These are phyloP conservation scores for Talaromyces sp. DNA, from an alignment of 2,329 filamentous ascomycete species.

Conservation along the genomic window DNA sequence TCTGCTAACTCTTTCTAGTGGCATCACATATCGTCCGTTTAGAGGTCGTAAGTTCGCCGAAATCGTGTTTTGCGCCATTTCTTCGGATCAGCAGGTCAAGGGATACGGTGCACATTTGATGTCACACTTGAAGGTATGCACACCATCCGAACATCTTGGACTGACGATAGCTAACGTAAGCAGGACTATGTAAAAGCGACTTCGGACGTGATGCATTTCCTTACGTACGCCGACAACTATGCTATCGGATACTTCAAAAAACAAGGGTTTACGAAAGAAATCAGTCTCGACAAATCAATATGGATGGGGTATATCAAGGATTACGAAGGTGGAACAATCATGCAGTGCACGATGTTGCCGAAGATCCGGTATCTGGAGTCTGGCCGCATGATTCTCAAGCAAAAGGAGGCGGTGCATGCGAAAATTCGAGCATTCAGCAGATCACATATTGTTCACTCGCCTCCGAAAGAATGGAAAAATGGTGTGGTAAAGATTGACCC, in stretches of 20 bases:
- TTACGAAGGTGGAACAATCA: conserved; percentile 97
- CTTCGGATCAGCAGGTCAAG: conserved; percentile 96
- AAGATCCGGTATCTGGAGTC: conserved; percentile 90
- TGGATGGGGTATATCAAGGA: conserved; percentile 99
- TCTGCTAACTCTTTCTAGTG: conserved; percentile 49
- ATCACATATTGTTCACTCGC: conserved; percentile 79
- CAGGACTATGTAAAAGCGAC: conserved; percentile 93
- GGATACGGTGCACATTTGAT: conserved; percentile 97
- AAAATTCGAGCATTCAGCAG: conserved; percentile 92
- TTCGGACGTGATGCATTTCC: conserved; percentile 94
- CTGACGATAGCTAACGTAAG: conserved; percentile 9
- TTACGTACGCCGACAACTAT: conserved; percentile 98
- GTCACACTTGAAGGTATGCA: conserved; percentile 78
- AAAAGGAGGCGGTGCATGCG: conserved; percentile 90
- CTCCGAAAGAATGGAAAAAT: conserved; percentile 81
- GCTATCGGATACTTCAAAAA: conserved; percentile 99
- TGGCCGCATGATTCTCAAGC: conserved; percentile 91
- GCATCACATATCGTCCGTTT: conserved; percentile 95
- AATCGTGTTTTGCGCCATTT: conserved; percentile 98
- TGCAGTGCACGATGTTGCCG: conserved; percentile 98
- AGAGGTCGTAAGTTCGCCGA: conserved; percentile 89
- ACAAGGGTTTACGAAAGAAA: conserved; percentile 98
- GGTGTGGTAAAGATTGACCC: conserved; percentile 75
- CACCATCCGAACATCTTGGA: neutral
- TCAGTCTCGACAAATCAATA: conserved; percentile 79